Percentiles rank a stretch among this genome's conserved stretches.
phyloP scores from a whole-genome alignment of 192 early-diverging fungal genomes.

The Piromyces finnis region DNA sequence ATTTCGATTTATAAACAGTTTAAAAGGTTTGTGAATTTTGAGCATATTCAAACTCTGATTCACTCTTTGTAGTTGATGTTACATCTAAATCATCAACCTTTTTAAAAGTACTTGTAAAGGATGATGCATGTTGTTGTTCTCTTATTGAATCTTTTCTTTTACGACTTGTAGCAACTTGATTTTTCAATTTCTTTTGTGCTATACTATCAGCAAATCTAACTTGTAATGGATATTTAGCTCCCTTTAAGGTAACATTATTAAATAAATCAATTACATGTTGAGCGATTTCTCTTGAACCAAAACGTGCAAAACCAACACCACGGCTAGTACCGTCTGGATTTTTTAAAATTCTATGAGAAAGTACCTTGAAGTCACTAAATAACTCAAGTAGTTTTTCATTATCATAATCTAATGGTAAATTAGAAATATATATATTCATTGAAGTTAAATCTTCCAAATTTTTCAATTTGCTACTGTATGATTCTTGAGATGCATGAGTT shows the following conservation, averaged over 20 bases:
- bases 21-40: not conserved
- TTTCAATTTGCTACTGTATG: slow-evolving; percentile 6
- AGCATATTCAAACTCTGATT: not conserved
- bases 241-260: slow-evolving; percentile 38
- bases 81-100: not conserved
- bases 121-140: not conserved
- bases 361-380: slow-evolving; percentile 38
- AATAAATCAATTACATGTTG: slow-evolving; percentile 45
- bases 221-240: slow-evolving; percentile 43
- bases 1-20: not conserved
- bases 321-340: slow-evolving; percentile 42
- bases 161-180: not conserved
- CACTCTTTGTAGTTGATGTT: not conserved
- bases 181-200: slow-evolving; percentile 62
- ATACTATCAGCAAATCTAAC: slow-evolving; percentile 66
- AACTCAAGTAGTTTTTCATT: slow-evolving; percentile 35
- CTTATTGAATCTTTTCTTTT: not conserved
- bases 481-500: not conserved
- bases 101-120: not conserved
- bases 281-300: slow-evolving; percentile 52
- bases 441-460: slow-evolving; percentile 53
- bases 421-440: slow-evolving; percentile 74
- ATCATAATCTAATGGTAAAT: slow-evolving; percentile 37
- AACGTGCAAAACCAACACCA: slow-evolving; percentile 67
- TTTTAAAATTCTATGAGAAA: slow-evolving; percentile 57